Evolutionary conservation across 306 rosid species (phyloP).

Genomic region (Prunus mume): DNA sequence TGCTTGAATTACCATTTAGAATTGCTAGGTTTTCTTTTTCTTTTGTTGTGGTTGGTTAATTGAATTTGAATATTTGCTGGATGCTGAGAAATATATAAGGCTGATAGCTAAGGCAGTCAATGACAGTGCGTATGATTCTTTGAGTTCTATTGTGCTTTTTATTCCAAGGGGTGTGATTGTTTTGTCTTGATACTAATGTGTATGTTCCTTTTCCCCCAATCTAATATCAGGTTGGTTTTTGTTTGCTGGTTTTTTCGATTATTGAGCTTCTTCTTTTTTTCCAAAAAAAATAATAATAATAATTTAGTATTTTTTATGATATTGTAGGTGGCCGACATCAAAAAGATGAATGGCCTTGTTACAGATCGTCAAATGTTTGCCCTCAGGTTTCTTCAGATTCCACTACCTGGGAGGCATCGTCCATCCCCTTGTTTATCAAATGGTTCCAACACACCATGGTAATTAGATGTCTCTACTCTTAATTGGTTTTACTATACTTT

Average conservation of each 20-base stretch:
- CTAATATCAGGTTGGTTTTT: background rate
- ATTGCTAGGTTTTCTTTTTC: background rate
- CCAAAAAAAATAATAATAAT: background rate
- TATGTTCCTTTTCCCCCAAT: no score
- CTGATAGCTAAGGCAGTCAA: background rate
- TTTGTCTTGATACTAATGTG: no score
- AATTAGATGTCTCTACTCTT: background rate
- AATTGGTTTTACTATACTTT: background rate
- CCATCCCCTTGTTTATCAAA: conserved; percentile 74
- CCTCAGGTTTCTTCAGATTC: conserved; percentile 74
- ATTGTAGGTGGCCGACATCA: conserved; percentile 67
- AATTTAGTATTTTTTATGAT: conserved; percentile 3
- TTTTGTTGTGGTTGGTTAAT: background rate
- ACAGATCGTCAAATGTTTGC: conserved; percentile 93
- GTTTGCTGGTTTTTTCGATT: background rate
- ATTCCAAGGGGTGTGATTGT: background rate
- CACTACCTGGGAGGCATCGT: conserved; percentile 90
- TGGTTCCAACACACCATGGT: conserved; percentile 44
- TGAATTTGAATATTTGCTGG: background rate
- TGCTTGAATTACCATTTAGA: background rate
- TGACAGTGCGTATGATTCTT: background rate
- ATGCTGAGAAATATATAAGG: background rate
- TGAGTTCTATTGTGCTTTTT: background rate
- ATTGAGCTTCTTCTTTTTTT: background rate
- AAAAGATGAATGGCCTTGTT: conserved; percentile 78